Conservation (phyloP, 2,329 filamentous ascomycete species). For the Remersonia thermophila region DNA sequence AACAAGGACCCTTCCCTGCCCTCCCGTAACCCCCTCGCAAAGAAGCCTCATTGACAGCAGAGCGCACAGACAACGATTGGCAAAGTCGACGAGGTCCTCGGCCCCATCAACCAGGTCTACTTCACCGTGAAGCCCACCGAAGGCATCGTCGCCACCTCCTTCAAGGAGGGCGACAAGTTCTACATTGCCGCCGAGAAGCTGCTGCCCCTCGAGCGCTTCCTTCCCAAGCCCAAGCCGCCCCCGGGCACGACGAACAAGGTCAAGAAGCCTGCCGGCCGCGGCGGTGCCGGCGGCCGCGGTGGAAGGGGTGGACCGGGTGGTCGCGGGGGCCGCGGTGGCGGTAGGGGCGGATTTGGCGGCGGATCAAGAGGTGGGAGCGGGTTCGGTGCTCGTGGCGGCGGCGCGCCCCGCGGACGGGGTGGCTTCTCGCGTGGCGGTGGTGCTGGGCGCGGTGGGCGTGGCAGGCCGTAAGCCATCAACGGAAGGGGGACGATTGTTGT, state of each 20-base stretch:
- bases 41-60: too few species aligned
- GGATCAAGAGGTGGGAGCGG: constrained; percentile 20
- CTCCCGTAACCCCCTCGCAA: too few species aligned
- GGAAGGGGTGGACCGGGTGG: constrained; percentile 26
- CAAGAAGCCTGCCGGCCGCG: constrained; percentile 55
- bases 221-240: constrained; percentile 77
- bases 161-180: constrained; percentile 95
- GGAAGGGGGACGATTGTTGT: too few species aligned
- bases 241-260: constrained; percentile 43
- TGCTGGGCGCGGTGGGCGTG: constrained; percentile 8
- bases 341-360: constrained; percentile 22
- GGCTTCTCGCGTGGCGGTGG: constrained; percentile 16
- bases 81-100: constrained; percentile 96
- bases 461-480: constrained; percentile 1
- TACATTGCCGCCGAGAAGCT: constrained; percentile 93
- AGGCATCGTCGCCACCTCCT: constrained; percentile 86
- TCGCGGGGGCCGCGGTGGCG: constrained; percentile 31
- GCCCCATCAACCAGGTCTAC: constrained; percentile 93
- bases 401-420: constrained; percentile 25
- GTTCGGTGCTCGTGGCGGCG: constrained; percentile 22
- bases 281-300: constrained; percentile 39
- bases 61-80: constrained; percentile 66
- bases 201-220: constrained; percentile 86
- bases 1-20: neutral
- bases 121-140: constrained; percentile 97